Conservation (phyloP, 441 rosid species). For the Erodium moschatum region DNA sequence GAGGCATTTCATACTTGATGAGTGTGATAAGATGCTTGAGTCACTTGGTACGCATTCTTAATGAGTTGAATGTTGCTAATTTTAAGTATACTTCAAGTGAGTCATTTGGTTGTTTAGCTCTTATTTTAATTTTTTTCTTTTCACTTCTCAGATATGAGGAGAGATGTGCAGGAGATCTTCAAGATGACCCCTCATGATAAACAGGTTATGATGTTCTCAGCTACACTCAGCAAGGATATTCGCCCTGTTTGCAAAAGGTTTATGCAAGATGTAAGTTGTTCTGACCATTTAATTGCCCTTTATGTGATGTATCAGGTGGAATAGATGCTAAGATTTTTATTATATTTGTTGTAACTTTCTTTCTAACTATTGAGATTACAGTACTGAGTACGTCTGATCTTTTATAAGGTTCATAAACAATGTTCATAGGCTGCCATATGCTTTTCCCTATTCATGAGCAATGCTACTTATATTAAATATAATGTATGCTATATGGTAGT, state of each 20-base stretch:
- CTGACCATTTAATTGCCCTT: neutral
- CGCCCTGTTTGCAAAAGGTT: constrained; percentile 43
- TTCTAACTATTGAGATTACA: too few species aligned
- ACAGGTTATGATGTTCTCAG: constrained; percentile 99
- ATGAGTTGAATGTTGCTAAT: too few species aligned
- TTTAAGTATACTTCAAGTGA: too few species aligned
- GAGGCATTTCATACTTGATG: constrained; percentile 97
- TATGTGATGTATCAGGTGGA: too few species aligned
- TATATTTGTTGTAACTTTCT: too few species aligned
- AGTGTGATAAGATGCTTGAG: constrained; percentile 98
- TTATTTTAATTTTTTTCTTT: neutral
- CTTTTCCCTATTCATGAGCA: too few species aligned
- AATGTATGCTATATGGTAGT: too few species aligned
- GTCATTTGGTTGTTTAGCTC: neutral
- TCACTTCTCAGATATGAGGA: constrained; percentile 72
- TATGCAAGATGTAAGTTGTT: constrained; percentile 97
- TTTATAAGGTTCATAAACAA: too few species aligned
- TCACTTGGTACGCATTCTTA: constrained; percentile 58
- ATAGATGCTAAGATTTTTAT: too few species aligned
- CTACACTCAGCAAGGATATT: constrained; percentile 89
- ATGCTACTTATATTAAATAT: too few species aligned
- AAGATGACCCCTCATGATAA: constrained; percentile 98
- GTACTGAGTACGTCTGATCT: too few species aligned
- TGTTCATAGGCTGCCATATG: too few species aligned
- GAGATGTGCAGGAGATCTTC: constrained; percentile 95